Percentiles rank a stretch among this genome's conserved stretches.
Conservation (phyloP, 306 rosid genomes). For the Rubus parviflorus region DNA sequence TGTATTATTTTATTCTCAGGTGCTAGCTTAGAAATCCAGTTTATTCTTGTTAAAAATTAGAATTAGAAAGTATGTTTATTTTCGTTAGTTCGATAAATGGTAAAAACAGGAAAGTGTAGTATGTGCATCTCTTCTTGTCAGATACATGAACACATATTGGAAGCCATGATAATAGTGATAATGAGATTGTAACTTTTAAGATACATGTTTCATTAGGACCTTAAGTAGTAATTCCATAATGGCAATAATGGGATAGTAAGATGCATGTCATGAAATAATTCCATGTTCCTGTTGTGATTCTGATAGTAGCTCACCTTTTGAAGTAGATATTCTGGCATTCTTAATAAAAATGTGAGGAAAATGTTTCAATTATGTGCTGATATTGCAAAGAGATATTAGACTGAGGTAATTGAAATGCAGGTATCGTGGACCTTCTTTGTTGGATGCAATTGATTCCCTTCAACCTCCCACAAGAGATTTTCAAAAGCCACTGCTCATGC, state of each 20-base stretch:
- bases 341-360: background rate
- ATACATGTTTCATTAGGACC: background rate
- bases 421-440: conserved; percentile 75
- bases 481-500: conserved; percentile 87
- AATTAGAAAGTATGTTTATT: background rate
- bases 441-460: conserved; percentile 87
- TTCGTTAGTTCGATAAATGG: background rate
- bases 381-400: conserved; percentile 6
- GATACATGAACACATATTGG: background rate
- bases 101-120: background rate
- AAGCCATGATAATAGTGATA: background rate
- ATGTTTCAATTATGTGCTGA: background rate
- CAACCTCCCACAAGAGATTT: conserved; percentile 85
- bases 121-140: background rate
- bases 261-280: background rate
- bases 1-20: background rate
- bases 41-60: background rate
- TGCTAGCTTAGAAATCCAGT: background rate
- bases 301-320: background rate
- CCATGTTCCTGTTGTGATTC: background rate
- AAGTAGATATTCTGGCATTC: background rate
- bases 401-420: conserved; percentile 50
- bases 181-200: background rate
- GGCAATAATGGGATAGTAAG: background rate
- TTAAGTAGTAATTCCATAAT: background rate